Evolutionary conservation across 2,329 filamentous ascomycete species (phyloP).

Genomic region (Fusarium hainanense): DNA sequence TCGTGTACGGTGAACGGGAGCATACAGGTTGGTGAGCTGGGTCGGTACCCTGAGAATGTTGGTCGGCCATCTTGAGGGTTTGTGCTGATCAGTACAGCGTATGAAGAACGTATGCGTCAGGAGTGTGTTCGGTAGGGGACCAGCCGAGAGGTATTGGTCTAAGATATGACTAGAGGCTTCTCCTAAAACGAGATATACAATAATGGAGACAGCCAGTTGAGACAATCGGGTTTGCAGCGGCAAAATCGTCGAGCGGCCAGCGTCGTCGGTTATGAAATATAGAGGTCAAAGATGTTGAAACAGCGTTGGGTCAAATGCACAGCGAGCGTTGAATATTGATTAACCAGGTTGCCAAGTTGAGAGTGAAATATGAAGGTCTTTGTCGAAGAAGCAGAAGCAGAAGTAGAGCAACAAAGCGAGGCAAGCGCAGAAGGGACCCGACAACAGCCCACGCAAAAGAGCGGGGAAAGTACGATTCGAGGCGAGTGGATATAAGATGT

Average conservation of each 20-base stretch:
- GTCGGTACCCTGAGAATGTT: conserved; percentile 38
- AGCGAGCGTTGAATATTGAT: conserved; percentile 25
- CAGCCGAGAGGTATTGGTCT: neutral
- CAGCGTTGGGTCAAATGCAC: neutral
- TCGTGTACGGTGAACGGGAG: neutral
- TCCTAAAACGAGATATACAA: neutral
- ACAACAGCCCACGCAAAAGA: conserved; percentile 37
- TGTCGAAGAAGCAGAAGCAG: conserved; percentile 17
- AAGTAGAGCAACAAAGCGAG: conserved; percentile 16
- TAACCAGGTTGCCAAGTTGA: conserved; percentile 23
- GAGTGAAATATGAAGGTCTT: conserved; percentile 24
- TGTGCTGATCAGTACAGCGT: conserved; percentile 28
- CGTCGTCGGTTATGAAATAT: conserved; percentile 25
- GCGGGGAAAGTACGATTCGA: conserved; percentile 33
- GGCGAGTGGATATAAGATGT: conserved; percentile 8
- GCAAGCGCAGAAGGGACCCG: conserved; percentile 26
- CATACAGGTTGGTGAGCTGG: conserved; percentile 41
- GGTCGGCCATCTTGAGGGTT: conserved; percentile 42
- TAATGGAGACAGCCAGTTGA: neutral
- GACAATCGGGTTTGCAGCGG: conserved; percentile 17
- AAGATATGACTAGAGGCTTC: neutral
- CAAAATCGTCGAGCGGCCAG: conserved; percentile 39
- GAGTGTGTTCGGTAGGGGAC: neutral
- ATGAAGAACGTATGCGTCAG: neutral
- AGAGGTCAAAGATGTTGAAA: neutral